phyloP scores from a whole-genome alignment of 176 grass and related monocot genomes.

The Thalia dealbata region DNA sequence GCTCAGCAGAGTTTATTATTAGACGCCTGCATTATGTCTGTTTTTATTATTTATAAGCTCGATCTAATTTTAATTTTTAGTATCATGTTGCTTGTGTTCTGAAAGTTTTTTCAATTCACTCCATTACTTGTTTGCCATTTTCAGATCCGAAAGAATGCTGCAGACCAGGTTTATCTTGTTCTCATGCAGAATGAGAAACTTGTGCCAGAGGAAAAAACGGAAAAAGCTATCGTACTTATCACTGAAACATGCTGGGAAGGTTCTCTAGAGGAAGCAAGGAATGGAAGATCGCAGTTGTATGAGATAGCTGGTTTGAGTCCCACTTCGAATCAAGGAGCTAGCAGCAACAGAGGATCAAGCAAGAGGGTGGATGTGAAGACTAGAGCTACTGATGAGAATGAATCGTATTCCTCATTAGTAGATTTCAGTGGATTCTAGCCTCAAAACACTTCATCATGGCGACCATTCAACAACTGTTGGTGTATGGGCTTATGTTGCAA shows the following conservation, averaged over 20 bases:
- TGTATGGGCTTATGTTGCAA: too few relatives aligned
- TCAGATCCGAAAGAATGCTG: slow-evolving; percentile 74
- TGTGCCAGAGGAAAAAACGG: slow-evolving; percentile 32
- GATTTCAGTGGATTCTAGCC: slow-evolving; percentile 72
- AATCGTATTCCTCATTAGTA: slow-evolving; percentile 79
- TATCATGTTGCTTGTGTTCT: too few relatives aligned
- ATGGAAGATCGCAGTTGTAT: slow-evolving; percentile 39
- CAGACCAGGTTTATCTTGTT: slow-evolving; percentile 86
- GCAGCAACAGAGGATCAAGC: slow-evolving; percentile 20
- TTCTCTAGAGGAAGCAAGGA: slow-evolving; percentile 50
- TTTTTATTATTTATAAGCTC: neutral
- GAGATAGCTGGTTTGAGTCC: slow-evolving; percentile 43
- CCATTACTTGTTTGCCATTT: slow-evolving; percentile 3
- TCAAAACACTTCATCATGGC: neutral
- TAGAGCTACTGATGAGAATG: slow-evolving; percentile 58
- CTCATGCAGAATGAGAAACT: slow-evolving; percentile 57
- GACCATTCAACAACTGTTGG: too few relatives aligned
- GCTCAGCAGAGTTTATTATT: slow-evolving; percentile 9
- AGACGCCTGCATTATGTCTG: neutral
- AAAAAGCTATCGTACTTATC: slow-evolving; percentile 57
- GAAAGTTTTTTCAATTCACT: neutral
- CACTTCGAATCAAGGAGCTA: slow-evolving; percentile 6
- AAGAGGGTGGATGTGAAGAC: neutral
- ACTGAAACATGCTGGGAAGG: slow-evolving; percentile 87
- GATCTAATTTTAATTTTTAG: neutral